Evolutionary conservation across 192 early-diverging fungal genomes (phyloP).

Genomic region (Rhizoclosmatium sp.): DNA sequence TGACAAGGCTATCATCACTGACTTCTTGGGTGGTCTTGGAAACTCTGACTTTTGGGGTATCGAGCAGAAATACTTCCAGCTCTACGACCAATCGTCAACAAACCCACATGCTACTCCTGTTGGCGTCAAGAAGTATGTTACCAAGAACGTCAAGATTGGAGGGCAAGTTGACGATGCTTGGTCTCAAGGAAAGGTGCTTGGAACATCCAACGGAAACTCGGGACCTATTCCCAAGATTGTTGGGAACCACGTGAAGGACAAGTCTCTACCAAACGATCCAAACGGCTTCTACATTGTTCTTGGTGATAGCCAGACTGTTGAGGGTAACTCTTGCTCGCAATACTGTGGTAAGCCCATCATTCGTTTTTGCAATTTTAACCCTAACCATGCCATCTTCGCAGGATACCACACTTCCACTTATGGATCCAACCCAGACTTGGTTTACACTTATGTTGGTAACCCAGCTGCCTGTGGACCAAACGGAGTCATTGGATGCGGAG

Average conservation of each 20-base stretch:
- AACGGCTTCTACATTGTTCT: background rate
- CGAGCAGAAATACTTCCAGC: conserved; percentile 19
- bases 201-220: background rate
- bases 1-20: background rate
- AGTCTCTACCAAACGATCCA: background rate
- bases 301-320: conserved; percentile 1
- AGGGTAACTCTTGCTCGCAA: background rate
- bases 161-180: background rate
- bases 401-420: background rate
- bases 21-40: conserved; percentile 21
- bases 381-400: background rate
- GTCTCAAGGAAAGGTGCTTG: background rate
- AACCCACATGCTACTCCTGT: background rate
- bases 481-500: conserved; percentile 2
- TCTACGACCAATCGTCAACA: background rate
- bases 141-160: background rate
- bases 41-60: conserved; percentile 4
- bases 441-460: conserved; percentile 25
- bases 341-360: background rate
- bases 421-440: background rate
- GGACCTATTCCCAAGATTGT: background rate
- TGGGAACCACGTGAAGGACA: background rate
- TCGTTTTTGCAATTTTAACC: background rate
- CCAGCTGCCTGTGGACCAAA: conserved; percentile 11
- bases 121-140: background rate